Evolutionary conservation across 306 rosid genomes (phyloP).

Genomic region (Prinsepia uniflora): DNA sequence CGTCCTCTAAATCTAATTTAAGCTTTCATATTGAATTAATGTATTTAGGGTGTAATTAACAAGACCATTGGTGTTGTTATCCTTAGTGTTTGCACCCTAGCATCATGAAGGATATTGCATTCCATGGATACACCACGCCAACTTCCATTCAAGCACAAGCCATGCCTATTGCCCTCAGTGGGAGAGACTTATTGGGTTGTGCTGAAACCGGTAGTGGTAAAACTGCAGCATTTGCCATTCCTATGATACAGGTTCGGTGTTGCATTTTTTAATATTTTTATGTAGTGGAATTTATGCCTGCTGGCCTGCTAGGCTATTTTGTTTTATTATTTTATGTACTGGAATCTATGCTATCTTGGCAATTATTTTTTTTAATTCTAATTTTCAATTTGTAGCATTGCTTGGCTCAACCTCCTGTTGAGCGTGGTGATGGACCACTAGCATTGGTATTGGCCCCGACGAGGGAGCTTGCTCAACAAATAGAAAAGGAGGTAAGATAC

Average conservation of each 20-base stretch:
- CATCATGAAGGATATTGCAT: slow-evolving; percentile 80
- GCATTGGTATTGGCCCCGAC: slow-evolving; percentile 88
- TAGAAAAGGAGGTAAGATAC: slow-evolving; percentile 72
- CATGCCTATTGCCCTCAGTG: slow-evolving; percentile 81
- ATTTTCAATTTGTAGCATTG: slow-evolving; percentile 53
- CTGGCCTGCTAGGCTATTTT: slow-evolving; percentile 4
- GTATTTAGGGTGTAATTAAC: background rate
- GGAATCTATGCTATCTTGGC: slow-evolving; percentile 12
- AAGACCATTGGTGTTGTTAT: slow-evolving; percentile 12
- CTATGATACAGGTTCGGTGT: slow-evolving; percentile 72
- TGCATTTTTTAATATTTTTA: slow-evolving; percentile 20
- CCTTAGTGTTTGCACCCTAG: slow-evolving; percentile 62
- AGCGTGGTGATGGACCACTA: slow-evolving; percentile 75
- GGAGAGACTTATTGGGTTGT: slow-evolving; percentile 80
- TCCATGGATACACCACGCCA: slow-evolving; percentile 79
- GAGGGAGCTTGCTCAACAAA: slow-evolving; percentile 92
- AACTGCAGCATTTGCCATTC: slow-evolving; percentile 83
- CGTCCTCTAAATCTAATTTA: background rate
- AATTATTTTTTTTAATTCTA: slow-evolving; percentile 9
- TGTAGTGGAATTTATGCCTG: slow-evolving; percentile 20
- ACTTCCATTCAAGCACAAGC: slow-evolving; percentile 94
- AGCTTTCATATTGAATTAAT: background rate
- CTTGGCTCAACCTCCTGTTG: slow-evolving; percentile 64
- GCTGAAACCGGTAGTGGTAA: slow-evolving; percentile 95
- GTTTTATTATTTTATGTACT: slow-evolving; percentile 18